Base-by-base conservation (phyloP, 2,329 filamentous ascomycete genomes). In the Clonostachys sp. region DNA sequence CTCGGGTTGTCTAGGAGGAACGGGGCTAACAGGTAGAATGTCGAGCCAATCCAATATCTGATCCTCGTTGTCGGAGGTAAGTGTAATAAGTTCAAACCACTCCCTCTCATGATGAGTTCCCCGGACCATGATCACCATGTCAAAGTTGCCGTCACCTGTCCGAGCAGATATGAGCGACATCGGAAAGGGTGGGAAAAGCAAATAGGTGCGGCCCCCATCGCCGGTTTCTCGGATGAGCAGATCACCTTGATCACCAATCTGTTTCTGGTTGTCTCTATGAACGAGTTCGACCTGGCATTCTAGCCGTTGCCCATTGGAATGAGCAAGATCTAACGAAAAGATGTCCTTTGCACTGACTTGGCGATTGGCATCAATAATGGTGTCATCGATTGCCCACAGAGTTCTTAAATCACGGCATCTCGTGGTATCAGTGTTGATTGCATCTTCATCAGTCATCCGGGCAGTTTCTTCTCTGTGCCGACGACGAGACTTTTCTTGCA, bases 161-260 rank as follows among this genome's bases (percentile, higher is more conserved):
- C 92, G 84, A 44, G 91, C 89, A 12, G 94, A 97, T 17, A 95
- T 78, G 50, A 81, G 78, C 35, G 77, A 74, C 53, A 82, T 76
- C 16, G 84, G 76, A n/a, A 96, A 76, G 1, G 94, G 92, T n/a
- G 91, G 87, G 59, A 99, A 96, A 1, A 99, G 77, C 5, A 99
- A 78, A 83, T 90, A 97, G 30, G 75, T 72, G 13, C 86, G 83
- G 6, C 80, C 77, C 44, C 79, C 77, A 45, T 81, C 79, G 41
- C 91, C 90, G n/a, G 91, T 83, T 65, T 97, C 91, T 55, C 92
- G 91, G 48, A 99, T 86, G 18, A 99, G 78, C n/a, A 99, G 64
- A 63, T 99, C 94, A 7, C 92, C 91, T 44, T 80, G 73, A 52
- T 86, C 80, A 4, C 80, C 79, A 35, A 79, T 75, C 44, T 81